A percentile compares a stretch with the other conserved stretches of the same genome.
phyloP scores from a whole-genome alignment of 345 rosid genomes.

The Eucalyptus cloeziana region DNA sequence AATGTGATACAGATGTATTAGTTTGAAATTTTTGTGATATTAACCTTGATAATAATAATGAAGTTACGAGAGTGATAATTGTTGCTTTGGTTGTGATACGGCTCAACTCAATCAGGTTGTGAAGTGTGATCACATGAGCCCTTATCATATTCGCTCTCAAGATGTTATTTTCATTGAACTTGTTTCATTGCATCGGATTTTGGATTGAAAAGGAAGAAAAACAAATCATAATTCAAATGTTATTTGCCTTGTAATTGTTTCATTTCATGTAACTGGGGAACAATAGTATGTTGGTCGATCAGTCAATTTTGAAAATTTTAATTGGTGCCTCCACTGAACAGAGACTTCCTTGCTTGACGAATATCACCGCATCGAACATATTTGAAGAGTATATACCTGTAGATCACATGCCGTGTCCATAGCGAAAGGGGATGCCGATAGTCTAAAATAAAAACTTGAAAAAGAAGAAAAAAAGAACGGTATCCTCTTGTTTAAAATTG shows the following conservation, averaged over 20 bases:
- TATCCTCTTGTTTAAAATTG: not conserved
- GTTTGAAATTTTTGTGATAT: too few species aligned
- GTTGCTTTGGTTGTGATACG: too few species aligned
- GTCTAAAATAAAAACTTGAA: not conserved
- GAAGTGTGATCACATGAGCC: not conserved
- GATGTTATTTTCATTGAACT: too few species aligned
- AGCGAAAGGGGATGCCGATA: fast-evolving
- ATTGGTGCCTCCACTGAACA: not conserved
- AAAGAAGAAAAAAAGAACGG: not conserved
- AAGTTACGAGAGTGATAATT: too few species aligned
- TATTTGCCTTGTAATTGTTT: fast-evolving
- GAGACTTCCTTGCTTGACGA: not conserved
- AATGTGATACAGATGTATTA: too few species aligned
- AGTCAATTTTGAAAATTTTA: not conserved
- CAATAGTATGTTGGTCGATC: not conserved
- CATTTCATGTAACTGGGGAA: not conserved
- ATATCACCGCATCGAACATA: not conserved
- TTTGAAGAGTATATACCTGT: not conserved
- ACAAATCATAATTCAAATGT: not conserved
- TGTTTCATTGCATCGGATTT: too few species aligned
- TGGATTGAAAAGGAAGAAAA: not conserved
- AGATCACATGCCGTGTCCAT: not conserved
- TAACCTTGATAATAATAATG: too few species aligned
- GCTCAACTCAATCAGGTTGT: too few species aligned
- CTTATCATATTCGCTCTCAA: not conserved